Conservation (phyloP, 768 basidiomycete species). For the Calocybe gangraenosa region DNA sequence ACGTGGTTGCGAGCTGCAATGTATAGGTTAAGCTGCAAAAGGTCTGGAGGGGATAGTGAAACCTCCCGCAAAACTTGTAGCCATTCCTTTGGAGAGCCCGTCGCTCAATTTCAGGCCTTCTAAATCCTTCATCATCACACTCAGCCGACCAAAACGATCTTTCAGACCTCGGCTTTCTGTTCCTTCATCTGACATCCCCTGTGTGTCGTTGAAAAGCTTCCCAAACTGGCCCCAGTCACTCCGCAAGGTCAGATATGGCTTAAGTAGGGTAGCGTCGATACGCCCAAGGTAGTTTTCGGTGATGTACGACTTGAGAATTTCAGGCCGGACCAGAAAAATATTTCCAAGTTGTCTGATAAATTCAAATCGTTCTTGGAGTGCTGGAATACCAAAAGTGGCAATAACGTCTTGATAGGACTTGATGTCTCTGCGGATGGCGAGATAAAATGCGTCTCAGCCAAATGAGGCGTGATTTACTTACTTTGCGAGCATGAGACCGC, state of each 20-base stretch:
- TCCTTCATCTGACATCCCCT: conserved; percentile 38
- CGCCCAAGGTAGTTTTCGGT: conserved; percentile 90
- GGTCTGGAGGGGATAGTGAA: conserved; percentile 46
- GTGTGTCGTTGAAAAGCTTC: conserved; percentile 67
- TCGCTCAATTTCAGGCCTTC: conserved; percentile 64
- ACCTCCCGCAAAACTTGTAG: conserved; percentile 50
- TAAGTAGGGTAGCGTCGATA: conserved; percentile 81
- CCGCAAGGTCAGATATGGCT: conserved; percentile 87
- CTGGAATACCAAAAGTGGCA: conserved; percentile 74
- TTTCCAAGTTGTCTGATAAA: conserved; percentile 97
- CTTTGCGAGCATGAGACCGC: conserved; percentile 98
- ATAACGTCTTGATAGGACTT: conserved; percentile 94
- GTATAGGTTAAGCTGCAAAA: conserved; percentile 28
- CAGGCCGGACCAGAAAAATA: conserved; percentile 93
- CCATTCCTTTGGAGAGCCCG: conserved; percentile 54
- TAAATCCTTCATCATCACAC: conserved; percentile 85
- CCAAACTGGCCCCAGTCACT: conserved; percentile 90
- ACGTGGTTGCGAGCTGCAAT: conserved; percentile 10
- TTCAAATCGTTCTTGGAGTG: conserved; percentile 92
- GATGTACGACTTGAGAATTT: conserved; percentile 93
- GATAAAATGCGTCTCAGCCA: not conserved
- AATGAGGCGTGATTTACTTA: conserved; percentile 31
- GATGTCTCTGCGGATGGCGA: conserved; percentile 63
- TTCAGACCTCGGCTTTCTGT: conserved; percentile 45
- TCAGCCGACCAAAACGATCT: conserved; percentile 68